These are phyloP conservation scores for Lithospermum erythrorhizon DNA, from an alignment of 257 asterid genomes.

Conservation along the genomic window DNA sequence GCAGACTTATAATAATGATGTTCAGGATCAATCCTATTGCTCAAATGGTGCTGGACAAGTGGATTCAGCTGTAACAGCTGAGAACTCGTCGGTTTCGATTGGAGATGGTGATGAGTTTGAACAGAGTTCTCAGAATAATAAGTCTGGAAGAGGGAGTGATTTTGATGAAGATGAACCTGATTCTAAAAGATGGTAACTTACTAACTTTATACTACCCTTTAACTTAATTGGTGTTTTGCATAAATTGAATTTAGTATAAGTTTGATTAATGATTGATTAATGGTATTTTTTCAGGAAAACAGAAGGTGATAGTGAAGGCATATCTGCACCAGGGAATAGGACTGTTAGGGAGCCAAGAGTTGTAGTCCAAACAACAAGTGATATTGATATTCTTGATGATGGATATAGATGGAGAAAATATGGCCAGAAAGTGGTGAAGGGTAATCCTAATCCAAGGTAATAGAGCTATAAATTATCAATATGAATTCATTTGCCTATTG, in stretches of 20 bases:
- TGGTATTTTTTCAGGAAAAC: conserved; percentile 18
- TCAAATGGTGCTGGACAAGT: conserved; percentile 30
- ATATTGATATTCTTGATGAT: conserved; percentile 32
- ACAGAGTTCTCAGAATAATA: conserved; percentile 28
- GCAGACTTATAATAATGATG: conserved; percentile 22
- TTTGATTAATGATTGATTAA: neutral
- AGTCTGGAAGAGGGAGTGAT: conserved; percentile 10
- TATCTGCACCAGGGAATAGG: conserved; percentile 25
- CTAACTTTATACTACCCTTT: conserved; percentile 4
- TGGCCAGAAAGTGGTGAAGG: conserved; percentile 30
- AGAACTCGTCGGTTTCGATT: conserved; percentile 49
- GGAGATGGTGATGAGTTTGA: conserved; percentile 57
- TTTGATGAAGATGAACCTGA: conserved; percentile 27
- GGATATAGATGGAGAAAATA: conserved; percentile 36
- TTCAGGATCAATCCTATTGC: conserved; percentile 40
- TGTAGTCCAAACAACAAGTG: conserved; percentile 33
- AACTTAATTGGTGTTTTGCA: neutral
- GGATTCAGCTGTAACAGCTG: conserved; percentile 52
- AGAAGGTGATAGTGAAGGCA: conserved; percentile 23
- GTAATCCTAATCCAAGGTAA: conserved; percentile 35
- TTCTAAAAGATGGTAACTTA: conserved; percentile 29
- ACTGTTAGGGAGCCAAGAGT: conserved; percentile 35
- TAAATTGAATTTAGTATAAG: neutral
- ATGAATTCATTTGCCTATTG: neutral
- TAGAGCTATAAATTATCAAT: neutral